Evolutionary conservation across 192 early-diverging fungal genomes (phyloP), one percentile per base, ranked within the genome.

Genomic region (Chytriomyces sp.): DNA sequence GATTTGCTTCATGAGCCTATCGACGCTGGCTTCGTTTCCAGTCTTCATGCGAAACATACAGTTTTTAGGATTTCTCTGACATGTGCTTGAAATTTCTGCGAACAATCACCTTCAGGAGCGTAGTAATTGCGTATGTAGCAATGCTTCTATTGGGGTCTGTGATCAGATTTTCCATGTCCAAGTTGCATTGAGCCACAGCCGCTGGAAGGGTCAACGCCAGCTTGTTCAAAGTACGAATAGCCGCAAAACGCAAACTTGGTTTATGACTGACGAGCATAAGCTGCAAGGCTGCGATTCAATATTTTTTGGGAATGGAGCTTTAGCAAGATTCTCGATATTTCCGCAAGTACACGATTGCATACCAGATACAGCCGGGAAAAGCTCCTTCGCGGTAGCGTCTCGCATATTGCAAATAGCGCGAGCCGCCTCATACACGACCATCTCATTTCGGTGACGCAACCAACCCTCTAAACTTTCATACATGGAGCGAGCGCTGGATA

Each of bases 1-100:
- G 78, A 99, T 98, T 82, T 99, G 98, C 86, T 99, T 98, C 95
- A 99, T 97, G 79, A 99, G 86, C 26, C 98, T 90, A 81, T 99
- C 98, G 23, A 99, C 98, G 59, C 92, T 94, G 6, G 95, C 94
- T 79, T 98, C 98, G 83, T 95, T 99, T 26, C 98, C 98, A 3
- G 98, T 99, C 92, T 90, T 60, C n/a, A 72, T 6, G 35, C 16
- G 50, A 43, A 45, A 76, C 8, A 76, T 35, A 35, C 28, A 35
- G 28, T 1, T 1, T 35, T 35, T 35, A 35, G 2, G 28, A 35
- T 35, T 57, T 20, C 9, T 53, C 45, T 24, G 10, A 13, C 35
- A 8, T 18, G 3, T 2, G 6, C 28, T n/a, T 16, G 20, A 44
- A 45, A 74, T 66, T 77, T 23, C 35, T 74, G 44, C 75, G 9